Percentiles rank a stretch among this genome's conserved stretches.
These are phyloP conservation scores for Globisporangium cystogenes DNA, from an alignment of 352 stramenopile genomes.

Conservation along the genomic window DNA sequence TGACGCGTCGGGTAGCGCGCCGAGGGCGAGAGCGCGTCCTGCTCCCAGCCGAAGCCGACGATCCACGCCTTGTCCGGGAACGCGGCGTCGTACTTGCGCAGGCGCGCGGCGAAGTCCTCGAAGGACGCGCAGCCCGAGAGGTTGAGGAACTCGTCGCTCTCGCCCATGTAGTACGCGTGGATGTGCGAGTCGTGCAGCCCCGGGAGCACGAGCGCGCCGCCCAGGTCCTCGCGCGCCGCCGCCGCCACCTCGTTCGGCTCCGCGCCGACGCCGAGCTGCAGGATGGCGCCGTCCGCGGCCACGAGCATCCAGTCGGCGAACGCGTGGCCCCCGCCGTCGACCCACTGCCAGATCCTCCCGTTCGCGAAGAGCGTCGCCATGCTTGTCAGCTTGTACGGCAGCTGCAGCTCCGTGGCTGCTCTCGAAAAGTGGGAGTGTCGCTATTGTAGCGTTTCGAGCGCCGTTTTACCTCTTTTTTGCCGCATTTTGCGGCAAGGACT, in stretches of 20 bases:
- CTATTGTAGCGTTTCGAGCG: too few relatives aligned
- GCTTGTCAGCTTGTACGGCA: too few relatives aligned
- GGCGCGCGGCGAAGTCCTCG: constrained; percentile 47
- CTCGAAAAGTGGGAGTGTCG: too few relatives aligned
- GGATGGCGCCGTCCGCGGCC: constrained; percentile 35
- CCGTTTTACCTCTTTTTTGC: too few relatives aligned
- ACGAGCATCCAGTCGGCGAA: constrained; percentile 61
- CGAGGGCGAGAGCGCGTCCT: constrained; percentile 60
- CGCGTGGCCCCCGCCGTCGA: constrained; percentile 4
- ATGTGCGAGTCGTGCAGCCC: constrained; percentile 88
- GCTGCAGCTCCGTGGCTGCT: too few relatives aligned
- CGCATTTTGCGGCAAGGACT: too few relatives aligned
- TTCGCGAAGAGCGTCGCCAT: constrained; percentile 49
- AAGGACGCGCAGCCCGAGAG: constrained; percentile 70
- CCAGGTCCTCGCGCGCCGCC: constrained; percentile 32
- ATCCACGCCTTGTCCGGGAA: constrained; percentile 75
- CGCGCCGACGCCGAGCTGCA: constrained; percentile 22
- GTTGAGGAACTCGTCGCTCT: constrained; percentile 81
- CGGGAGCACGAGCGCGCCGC: constrained; percentile 64
- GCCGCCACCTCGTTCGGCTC: constrained; percentile 9
- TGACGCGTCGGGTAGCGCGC: constrained; percentile 63
- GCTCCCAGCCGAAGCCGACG: constrained; percentile 83
- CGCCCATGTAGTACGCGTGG: constrained; percentile 79
- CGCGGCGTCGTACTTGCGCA: constrained; percentile 49
- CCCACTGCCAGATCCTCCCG: constrained; percentile 71